phyloP scores from a whole-genome alignment of 495 filamentous ascomycete species.

The Neurospora sp. region DNA sequence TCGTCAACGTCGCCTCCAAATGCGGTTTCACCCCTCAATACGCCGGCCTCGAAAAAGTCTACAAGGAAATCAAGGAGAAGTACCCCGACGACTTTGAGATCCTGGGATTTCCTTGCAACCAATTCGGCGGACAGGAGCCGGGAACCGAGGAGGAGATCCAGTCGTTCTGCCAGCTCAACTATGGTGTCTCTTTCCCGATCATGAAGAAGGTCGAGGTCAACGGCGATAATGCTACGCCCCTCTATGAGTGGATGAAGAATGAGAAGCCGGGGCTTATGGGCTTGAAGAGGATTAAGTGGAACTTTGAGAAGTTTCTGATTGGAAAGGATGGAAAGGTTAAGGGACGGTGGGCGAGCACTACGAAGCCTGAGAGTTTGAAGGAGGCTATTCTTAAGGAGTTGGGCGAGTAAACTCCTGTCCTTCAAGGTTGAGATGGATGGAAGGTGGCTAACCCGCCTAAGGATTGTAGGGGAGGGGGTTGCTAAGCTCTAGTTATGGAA shows the following conservation, averaged over 20 bases:
- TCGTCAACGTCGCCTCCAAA: slow-evolving; percentile 98
- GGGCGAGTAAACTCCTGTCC: slow-evolving; percentile 10
- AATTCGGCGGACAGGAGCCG: slow-evolving; percentile 87
- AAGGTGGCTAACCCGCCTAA: not conserved
- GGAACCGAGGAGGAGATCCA: slow-evolving; percentile 85
- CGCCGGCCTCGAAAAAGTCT: slow-evolving; percentile 78
- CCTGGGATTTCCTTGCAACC: slow-evolving; percentile 97
- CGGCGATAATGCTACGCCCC: slow-evolving; percentile 64
- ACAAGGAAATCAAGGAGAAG: slow-evolving; percentile 59
- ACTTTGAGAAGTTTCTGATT: slow-evolving; percentile 95
- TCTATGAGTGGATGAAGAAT: slow-evolving; percentile 84
- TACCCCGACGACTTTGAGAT: slow-evolving; percentile 70
- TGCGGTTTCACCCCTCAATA: slow-evolving; percentile 99
- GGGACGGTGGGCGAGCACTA: slow-evolving; percentile 69
- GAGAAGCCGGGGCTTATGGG: slow-evolving; percentile 76
- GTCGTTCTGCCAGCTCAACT: slow-evolving; percentile 86
- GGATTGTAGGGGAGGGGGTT: not conserved
- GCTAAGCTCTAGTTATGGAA: not conserved
- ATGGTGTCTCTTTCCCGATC: slow-evolving; percentile 88
- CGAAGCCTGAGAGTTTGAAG: slow-evolving; percentile 76
- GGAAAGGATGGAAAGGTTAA: slow-evolving; percentile 77
- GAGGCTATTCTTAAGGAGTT: slow-evolving; percentile 64
- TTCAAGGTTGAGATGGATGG: too few relatives aligned
- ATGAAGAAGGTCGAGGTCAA: slow-evolving; percentile 91
- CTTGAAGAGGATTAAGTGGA: slow-evolving; percentile 88